A percentile compares a stretch with the other conserved stretches of the same genome.
phyloP scores from a whole-genome alignment of 2,329 filamentous ascomycete genomes.

The Curvularia sp. region DNA sequence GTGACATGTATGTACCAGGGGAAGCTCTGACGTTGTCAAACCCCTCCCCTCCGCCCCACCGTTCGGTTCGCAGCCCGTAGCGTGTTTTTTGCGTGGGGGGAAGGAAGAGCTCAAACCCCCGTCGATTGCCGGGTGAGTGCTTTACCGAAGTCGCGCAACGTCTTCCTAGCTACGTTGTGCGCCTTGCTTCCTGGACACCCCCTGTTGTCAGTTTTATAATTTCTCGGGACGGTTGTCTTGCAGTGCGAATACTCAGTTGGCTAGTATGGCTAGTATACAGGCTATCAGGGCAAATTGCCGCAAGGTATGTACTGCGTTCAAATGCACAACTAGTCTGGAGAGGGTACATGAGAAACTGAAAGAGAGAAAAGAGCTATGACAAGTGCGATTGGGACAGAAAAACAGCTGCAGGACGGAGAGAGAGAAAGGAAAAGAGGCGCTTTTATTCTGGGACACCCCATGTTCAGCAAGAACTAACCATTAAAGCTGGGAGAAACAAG shows the following conservation, averaged over 20 bases:
- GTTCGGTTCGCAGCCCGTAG: slow-evolving; percentile 16
- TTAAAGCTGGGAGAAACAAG: neutral
- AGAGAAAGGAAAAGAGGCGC: neutral
- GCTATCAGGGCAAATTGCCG: slow-evolving; percentile 56
- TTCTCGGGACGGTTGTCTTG: neutral
- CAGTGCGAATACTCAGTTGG: neutral
- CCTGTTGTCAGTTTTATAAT: neutral
- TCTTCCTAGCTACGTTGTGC: neutral
- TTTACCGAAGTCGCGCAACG: slow-evolving; percentile 3
- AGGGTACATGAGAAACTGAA: neutral
- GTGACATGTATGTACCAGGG: neutral
- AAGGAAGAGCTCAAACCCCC: slow-evolving; percentile 1
- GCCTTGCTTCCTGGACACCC: neutral
- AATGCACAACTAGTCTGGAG: neutral
- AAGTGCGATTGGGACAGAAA: neutral
- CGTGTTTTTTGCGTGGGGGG: slow-evolving; percentile 3
- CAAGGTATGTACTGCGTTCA: slow-evolving; percentile 50
- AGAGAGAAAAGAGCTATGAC: neutral
- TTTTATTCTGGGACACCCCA: neutral
- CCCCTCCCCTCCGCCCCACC: slow-evolving; percentile 7
- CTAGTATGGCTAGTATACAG: slow-evolving; percentile 45
- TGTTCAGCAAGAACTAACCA: neutral
- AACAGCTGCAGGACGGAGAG: neutral
- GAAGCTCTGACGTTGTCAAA: slow-evolving; percentile 19
- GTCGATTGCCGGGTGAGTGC: slow-evolving; percentile 19